Base-by-base conservation (phyloP, 164 flowering plant genomes). In the Vitis riparia region DNA sequence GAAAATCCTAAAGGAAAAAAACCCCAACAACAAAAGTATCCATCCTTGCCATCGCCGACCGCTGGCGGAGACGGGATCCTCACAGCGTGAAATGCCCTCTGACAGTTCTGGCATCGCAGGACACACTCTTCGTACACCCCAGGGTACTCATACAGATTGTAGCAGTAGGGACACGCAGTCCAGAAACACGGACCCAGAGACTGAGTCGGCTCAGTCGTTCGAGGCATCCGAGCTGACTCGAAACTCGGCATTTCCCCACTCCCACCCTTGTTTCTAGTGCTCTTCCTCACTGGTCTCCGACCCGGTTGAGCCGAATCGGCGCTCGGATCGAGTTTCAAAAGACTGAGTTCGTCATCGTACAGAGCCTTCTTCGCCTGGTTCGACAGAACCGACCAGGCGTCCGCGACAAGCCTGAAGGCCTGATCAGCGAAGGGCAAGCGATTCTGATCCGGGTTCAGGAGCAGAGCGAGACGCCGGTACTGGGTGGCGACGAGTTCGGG, bases 121-220 rank as follows among this genome's bases (percentile, higher is more conserved):
- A 73, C 62, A 68, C 91, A 89, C 1, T 83, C 90, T 58, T 77
- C 80, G 68, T 89, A 89, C 5, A 37, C 72, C 69, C 66, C 76
- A 8, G 83, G 76, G 61, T 86, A 89, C 85, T 89, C 91, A 49
- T 73, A 88, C 10, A 89, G 65, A 55, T 71, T 37, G 53, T 64
- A 86, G 59, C 94, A 89, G 77, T 88, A 87, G 0, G 94, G 94
- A 69, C 94, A 87, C n/a, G 88, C 81, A 1, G 94, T 88, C 94
- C 94, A 89, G 65, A 87, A 86, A 62, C 68, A 76, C 58, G 76
- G 32, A 15, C 15, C 48, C 70, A 13, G 44, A 37, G 3, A 11
- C 23, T 17, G 32, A n/a, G 67, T 48, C 15, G 65, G 19, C 74
- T 62, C 75, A 6, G 62, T 11, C 30, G 49, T 48, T 16, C 23